Evolutionary conservation across 2,329 filamentous ascomycete species (phyloP).

Genomic region (Daldinia sp.): DNA sequence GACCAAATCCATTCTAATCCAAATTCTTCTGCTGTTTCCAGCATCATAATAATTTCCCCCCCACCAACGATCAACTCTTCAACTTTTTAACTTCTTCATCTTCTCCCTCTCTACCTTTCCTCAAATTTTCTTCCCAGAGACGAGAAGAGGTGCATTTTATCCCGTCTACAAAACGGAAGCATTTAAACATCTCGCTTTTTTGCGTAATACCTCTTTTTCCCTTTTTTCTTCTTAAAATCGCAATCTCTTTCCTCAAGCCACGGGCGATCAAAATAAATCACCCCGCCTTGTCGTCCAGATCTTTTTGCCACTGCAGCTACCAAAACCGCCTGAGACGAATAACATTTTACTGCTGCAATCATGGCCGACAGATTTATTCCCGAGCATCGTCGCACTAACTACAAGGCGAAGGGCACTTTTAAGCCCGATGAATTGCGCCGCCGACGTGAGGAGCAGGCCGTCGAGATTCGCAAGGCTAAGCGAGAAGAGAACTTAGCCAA

Average conservation of each 20-base stretch:
- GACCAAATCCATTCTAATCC: constrained; percentile 37
- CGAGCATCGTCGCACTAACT: constrained; percentile 98
- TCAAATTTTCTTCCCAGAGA: constrained; percentile 1
- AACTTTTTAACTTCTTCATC: constrained; percentile 13
- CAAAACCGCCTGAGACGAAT: constrained; percentile 17
- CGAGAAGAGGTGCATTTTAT: constrained; percentile 6
- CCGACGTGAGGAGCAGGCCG: constrained; percentile 98
- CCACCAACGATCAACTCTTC: constrained; percentile 33
- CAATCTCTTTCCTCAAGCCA: not conserved
- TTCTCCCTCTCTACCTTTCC: not conserved
- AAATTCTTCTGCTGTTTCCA: constrained; percentile 46
- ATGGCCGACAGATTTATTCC: constrained; percentile 99
- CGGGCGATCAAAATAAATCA: constrained; percentile 45
- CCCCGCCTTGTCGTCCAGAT: constrained; percentile 42
- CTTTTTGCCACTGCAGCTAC: constrained; percentile 34
- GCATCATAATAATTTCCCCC: constrained; percentile 43
- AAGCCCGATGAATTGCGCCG: constrained; percentile 98
- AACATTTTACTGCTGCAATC: constrained; percentile 52
- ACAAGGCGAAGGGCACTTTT: constrained; percentile 99
- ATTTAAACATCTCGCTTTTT: constrained; percentile 1
- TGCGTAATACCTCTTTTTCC: not conserved
- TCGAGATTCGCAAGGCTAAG: constrained; percentile 98
- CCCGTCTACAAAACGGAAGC: not conserved
- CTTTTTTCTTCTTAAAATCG: not conserved
- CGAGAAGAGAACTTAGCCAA: constrained; percentile 99